Conservation (phyloP, 1,139 yeast species). For the Casaregolazyma suthepensis region DNA sequence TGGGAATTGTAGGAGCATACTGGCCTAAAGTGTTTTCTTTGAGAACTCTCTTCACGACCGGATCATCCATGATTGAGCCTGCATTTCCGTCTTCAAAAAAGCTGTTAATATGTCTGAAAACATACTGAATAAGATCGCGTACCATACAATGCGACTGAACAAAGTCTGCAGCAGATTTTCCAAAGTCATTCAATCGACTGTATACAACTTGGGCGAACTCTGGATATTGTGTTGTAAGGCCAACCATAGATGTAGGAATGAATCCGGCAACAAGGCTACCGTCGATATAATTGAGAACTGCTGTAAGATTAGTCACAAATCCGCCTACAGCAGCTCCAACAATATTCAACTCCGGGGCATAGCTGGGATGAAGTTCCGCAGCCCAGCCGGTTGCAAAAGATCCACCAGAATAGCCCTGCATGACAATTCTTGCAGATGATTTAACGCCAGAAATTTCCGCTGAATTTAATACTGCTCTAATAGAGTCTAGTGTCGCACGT, state of each 20-base stretch:
- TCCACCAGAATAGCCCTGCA: constrained; percentile 30
- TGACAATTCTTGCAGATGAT: constrained; percentile 12
- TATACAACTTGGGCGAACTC: constrained; percentile 11
- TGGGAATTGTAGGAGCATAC: constrained; percentile 22
- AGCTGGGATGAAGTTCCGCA: constrained; percentile 20
- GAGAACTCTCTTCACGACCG: constrained; percentile 12
- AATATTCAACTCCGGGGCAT: constrained; percentile 26
- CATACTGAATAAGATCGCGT: constrained; percentile 15
- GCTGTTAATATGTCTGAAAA: constrained; percentile 14
- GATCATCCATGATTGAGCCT: constrained; percentile 9
- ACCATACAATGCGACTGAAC: constrained; percentile 14
- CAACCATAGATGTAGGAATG: constrained; percentile 25
- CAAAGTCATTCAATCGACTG: constrained; percentile 1
- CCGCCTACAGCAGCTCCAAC: constrained; percentile 29
- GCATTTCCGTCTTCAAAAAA: constrained; percentile 18
- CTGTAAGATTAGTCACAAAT: constrained; percentile 19
- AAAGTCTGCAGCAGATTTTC: background rate
- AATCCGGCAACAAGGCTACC: constrained; percentile 23
- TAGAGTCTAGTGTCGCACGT: constrained; percentile 24
- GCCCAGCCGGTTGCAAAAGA: constrained; percentile 28
- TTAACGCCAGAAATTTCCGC: constrained; percentile 16
- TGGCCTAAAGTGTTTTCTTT: constrained; percentile 18
- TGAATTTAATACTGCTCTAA: constrained; percentile 21
- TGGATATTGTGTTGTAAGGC: constrained; percentile 29
- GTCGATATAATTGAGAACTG: constrained; percentile 14